Conservation (phyloP, 805 yeast genomes). For the Candida golubevii region DNA sequence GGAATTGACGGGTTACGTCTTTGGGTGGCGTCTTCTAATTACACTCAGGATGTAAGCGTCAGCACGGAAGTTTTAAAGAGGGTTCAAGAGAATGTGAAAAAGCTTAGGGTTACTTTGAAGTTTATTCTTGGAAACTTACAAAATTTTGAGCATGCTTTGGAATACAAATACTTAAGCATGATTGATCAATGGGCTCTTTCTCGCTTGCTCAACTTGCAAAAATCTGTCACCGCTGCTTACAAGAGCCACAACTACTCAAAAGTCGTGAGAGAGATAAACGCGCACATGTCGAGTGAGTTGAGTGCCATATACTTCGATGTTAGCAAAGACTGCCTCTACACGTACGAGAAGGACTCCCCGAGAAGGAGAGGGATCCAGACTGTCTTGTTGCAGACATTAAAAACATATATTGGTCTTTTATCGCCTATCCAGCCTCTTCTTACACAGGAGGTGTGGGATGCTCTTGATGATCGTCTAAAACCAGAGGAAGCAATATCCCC, state of each 20-base stretch:
- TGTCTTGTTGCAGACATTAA: slow-evolving; percentile 56
- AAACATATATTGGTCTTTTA: slow-evolving; percentile 59
- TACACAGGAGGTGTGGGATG: slow-evolving; percentile 85
- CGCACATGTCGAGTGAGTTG: slow-evolving; percentile 68
- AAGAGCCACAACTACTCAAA: slow-evolving; percentile 60
- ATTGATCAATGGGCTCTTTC: slow-evolving; percentile 64
- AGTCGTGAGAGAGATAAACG: slow-evolving; percentile 62
- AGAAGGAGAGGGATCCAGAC: slow-evolving; percentile 62
- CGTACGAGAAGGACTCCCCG: slow-evolving; percentile 47
- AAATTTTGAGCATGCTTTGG: slow-evolving; percentile 35
- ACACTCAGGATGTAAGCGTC: slow-evolving; percentile 71
- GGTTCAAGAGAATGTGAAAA: slow-evolving; percentile 76
- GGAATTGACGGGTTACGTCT: slow-evolving; percentile 91
- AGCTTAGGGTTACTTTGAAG: slow-evolving; percentile 74
- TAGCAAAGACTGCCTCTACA: slow-evolving; percentile 79
- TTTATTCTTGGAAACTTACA: slow-evolving; percentile 76
- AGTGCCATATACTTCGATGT: slow-evolving; percentile 85
- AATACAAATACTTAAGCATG: slow-evolving; percentile 29
- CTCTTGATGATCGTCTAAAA: slow-evolving; percentile 23
- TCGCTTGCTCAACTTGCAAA: slow-evolving; percentile 46
- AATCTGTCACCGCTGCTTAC: slow-evolving; percentile 42
- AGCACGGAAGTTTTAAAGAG: slow-evolving; percentile 70
- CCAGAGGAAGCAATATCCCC: slow-evolving; percentile 10
- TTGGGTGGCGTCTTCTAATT: slow-evolving; percentile 88
- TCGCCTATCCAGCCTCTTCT: slow-evolving; percentile 82